Evolutionary conservation across 768 basidiomycete genomes (phyloP).

Genomic region (Suillus sp.): DNA sequence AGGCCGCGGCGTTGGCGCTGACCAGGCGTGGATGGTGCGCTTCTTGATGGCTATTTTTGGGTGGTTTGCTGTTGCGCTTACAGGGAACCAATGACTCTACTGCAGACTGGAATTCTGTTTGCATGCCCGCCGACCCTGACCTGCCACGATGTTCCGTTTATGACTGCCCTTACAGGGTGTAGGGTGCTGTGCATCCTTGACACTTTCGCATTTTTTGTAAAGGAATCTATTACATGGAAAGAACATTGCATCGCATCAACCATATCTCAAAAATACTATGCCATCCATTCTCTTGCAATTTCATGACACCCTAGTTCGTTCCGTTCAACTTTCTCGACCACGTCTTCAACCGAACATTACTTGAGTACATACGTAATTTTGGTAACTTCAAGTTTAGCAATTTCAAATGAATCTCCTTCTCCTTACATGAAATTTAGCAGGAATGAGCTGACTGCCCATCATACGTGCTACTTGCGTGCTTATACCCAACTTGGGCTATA

Average conservation of each 20-base stretch:
- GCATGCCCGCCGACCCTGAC: conserved; percentile 5
- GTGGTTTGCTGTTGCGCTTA: conserved; percentile 67
- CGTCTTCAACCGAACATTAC: not conserved
- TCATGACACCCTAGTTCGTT: not conserved
- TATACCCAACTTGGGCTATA: not conserved
- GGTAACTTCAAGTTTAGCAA: not conserved
- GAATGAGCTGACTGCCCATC: not conserved
- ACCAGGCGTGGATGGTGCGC: conserved; percentile 77
- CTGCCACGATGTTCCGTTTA: conserved; percentile 1
- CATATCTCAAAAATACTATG: not conserved
- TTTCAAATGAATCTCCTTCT: conserved; percentile 1
- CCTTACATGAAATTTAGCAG: not conserved
- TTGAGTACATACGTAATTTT: not conserved
- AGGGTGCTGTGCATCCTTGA: conserved; percentile 9
- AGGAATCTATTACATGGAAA: conserved; percentile 1
- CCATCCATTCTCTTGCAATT: not conserved
- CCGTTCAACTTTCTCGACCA: not conserved
- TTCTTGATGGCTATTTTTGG: conserved; percentile 81
- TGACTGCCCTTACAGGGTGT: conserved; percentile 2
- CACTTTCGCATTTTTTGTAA: conserved; percentile 22
- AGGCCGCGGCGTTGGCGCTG: conserved; percentile 68
- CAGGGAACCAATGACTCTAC: conserved; percentile 33
- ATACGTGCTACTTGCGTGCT: not conserved
- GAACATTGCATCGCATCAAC: not conserved
- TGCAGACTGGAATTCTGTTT: not conserved